Conservation (phyloP, 768 basidiomycete species). For the Chalciporus piperatus region DNA sequence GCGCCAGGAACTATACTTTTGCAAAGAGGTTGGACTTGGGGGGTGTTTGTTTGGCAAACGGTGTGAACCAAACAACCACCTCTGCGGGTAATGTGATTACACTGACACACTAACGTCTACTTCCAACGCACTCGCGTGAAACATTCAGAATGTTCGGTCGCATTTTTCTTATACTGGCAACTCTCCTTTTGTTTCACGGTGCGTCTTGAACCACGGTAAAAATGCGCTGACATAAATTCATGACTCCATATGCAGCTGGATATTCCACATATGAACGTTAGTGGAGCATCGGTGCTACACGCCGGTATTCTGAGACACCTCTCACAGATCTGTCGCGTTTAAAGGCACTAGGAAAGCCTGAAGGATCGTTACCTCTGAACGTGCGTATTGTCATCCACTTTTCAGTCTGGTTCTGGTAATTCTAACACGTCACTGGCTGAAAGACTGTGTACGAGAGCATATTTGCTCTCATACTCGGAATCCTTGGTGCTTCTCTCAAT, state of each 20-base stretch:
- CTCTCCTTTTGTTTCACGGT: slow-evolving; percentile 56
- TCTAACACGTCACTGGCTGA: neutral
- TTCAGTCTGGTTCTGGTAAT: neutral
- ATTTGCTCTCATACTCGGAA: slow-evolving; percentile 61
- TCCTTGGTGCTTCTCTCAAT: slow-evolving; percentile 68
- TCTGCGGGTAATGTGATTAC: too few relatives aligned
- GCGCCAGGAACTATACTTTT: neutral
- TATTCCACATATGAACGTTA: slow-evolving; percentile 80
- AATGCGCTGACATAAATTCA: neutral
- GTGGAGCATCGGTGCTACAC: slow-evolving; percentile 31
- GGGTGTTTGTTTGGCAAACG: slow-evolving; percentile 8
- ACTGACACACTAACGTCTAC: too few relatives aligned
- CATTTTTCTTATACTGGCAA: slow-evolving; percentile 44
- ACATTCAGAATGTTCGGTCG: slow-evolving; percentile 45
- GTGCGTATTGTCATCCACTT: slow-evolving; percentile 37
- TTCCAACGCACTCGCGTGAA: neutral
- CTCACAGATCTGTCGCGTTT: slow-evolving; percentile 66
- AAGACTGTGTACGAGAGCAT: slow-evolving; percentile 72
- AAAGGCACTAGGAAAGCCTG: slow-evolving; percentile 72
- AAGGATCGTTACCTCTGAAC: slow-evolving; percentile 61
- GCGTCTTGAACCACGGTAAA: slow-evolving; percentile 10
- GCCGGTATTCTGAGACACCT: slow-evolving; percentile 1
- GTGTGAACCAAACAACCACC: slow-evolving; percentile 6
- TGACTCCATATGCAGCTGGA: slow-evolving; percentile 50
- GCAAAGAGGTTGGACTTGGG: neutral